Conservation (phyloP, 495 filamentous ascomycete species). For the Penicillium egyptiacum region DNA sequence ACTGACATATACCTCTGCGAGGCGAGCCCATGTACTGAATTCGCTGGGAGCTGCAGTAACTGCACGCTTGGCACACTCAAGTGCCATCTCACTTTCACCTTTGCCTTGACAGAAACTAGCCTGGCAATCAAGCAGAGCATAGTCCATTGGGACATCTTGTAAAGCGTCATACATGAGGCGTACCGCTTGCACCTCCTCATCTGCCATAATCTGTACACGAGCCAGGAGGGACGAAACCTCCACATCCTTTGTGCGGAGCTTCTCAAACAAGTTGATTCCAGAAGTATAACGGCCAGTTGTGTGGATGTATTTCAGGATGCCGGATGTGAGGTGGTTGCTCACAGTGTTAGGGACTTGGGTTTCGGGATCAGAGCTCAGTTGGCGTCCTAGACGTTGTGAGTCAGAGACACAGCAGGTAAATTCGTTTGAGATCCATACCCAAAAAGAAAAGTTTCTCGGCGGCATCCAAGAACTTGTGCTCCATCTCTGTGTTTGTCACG, state of each 20-base stretch:
- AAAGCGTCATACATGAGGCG: conserved; percentile 83
- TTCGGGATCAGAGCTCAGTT: conserved; percentile 93
- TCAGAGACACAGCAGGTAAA: not conserved
- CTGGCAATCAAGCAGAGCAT: conserved; percentile 88
- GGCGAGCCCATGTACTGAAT: conserved; percentile 92
- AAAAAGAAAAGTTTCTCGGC: conserved; percentile 94
- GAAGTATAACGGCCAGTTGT: conserved; percentile 94
- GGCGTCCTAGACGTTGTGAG: conserved; percentile 66
- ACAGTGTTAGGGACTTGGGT: conserved; percentile 97
- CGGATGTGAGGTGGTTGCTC: conserved; percentile 90
- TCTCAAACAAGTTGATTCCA: conserved; percentile 97
- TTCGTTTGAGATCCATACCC: conserved; percentile 50
- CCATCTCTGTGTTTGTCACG: conserved; percentile 93
- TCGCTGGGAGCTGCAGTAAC: conserved; percentile 94
- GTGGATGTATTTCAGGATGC: conserved; percentile 92
- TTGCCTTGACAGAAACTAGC: conserved; percentile 90
- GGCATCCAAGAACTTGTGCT: conserved; percentile 93
- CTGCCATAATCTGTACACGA: conserved; percentile 83
- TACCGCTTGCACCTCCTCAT: conserved; percentile 94
- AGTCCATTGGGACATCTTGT: conserved; percentile 92
- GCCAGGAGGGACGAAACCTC: conserved; percentile 93
- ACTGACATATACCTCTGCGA: conserved; percentile 89
- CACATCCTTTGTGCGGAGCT: conserved; percentile 82
- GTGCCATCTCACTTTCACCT: conserved; percentile 77
- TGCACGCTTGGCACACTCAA: conserved; percentile 90